Conservation (phyloP, 495 filamentous ascomycete species). For the Neurospora africana region DNA sequence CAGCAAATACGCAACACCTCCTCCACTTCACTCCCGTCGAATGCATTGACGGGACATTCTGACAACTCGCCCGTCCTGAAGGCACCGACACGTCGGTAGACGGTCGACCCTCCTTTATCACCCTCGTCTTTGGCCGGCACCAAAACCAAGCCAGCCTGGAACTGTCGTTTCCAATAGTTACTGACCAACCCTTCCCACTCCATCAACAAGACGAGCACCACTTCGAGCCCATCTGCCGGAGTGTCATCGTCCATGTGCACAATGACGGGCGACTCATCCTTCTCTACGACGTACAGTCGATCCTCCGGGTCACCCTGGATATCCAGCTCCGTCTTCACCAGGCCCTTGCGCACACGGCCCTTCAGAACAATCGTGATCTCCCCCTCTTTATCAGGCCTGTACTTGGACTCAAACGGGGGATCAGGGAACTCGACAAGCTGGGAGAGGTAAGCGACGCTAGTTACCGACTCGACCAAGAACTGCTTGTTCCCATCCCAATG, state of each 20-base stretch:
- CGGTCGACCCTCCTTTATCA: not conserved
- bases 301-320: not conserved
- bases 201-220: not conserved
- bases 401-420: not conserved
- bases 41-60: not conserved
- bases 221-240: not conserved
- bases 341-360: not conserved
- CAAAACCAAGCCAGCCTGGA: not conserved
- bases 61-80: not conserved
- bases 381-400: not conserved
- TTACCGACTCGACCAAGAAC: not conserved
- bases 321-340: not conserved
- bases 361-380: not conserved
- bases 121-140: not conserved
- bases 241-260: not conserved
- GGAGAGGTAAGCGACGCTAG: not conserved
- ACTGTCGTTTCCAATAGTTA: not conserved
- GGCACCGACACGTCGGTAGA: not conserved
- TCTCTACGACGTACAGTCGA: not conserved
- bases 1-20: not conserved
- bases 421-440: not conserved
- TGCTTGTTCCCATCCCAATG: not conserved
- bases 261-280: not conserved
- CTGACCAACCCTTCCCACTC: not conserved
- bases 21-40: not conserved